Evolutionary conservation across 2,329 filamentous ascomycete species (phyloP).

Genomic region (Talaromyces marneffei): DNA sequence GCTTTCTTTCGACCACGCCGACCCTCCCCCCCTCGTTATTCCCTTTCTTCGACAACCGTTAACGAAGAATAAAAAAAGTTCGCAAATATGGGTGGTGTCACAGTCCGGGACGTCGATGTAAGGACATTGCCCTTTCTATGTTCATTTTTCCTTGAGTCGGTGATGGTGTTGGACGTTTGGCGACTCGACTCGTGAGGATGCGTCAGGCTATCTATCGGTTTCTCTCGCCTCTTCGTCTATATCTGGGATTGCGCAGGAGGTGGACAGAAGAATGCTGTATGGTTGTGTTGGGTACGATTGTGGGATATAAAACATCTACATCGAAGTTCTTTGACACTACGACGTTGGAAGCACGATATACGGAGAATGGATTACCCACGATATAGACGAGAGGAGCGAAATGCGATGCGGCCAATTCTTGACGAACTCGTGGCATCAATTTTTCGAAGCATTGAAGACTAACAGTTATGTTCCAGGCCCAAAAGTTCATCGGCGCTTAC

Average conservation of each 20-base stretch:
- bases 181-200: neutral
- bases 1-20: conserved; percentile 24
- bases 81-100: conserved; percentile 62
- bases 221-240: neutral
- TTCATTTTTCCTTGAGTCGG: conserved; percentile 16
- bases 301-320: neutral
- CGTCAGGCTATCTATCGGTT: neutral
- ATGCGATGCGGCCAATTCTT: neutral
- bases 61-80: conserved; percentile 24
- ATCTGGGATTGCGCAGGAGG: neutral
- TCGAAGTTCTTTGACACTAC: neutral
- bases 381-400: conserved; percentile 5
- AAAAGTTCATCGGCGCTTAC: conserved; percentile 64
- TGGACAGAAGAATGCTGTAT: neutral
- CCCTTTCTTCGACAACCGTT: conserved; percentile 17
- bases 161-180: neutral
- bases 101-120: conserved; percentile 62
- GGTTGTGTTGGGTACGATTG: neutral
- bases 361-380: conserved; percentile 16
- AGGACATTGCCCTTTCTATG: conserved; percentile 27
- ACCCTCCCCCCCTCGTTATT: conserved; percentile 29
- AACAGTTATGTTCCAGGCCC: conserved; percentile 43
- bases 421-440: neutral
- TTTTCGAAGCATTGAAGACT: conserved; percentile 7
- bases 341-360: neutral